Evolutionary conservation across 768 basidiomycete genomes (phyloP), one percentile per base, ranked within the genome.

Genomic region (Termitomyces sp.): DNA sequence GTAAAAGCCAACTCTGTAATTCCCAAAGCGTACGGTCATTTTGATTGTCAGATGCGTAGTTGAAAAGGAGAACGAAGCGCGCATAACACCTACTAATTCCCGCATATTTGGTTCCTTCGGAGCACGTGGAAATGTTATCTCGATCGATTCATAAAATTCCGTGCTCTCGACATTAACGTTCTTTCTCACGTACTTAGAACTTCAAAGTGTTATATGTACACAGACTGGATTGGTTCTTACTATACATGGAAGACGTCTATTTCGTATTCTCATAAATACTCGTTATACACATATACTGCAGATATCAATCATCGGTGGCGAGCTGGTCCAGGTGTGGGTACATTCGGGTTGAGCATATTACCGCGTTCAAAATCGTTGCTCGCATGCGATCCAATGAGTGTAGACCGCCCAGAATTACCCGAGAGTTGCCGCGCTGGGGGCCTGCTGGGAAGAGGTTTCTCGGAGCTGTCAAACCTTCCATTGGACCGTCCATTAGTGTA

Each of bases 1-100:
- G 59, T 84, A 85, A 66, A 78, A 80, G 16, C 66, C 72, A 43
- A 83, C 56, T 67, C 86, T 77, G 67, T 81, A 64, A 48, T 82
- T 82, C 58, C 73, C 76, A 70, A 87, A 87, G 58, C 81, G 77
- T 44, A 86, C 74, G 32, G 85, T 86, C 85, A 87, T 87, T 56
- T 43, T 63, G 6, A 46, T 61, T 60, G 63, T 61, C n/a, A 58
- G 42, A 32, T 44, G 38, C 49, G 48, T 45, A 30, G 24, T 9
- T 6, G 12, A 35, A 12, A 26, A 50, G 14, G 33, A 22, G 22
- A 35, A 49, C 20, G 13, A 33, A 49, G 13, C 44, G 45, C 7
- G 3, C 9, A 24, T 13, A 14, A 12, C 35, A 36, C 35, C 35
- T n/a, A 32, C 13, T 26, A 26, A 26, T 32, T 32, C 47, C 30